Evolutionary conservation across 495 filamentous ascomycete species (phyloP).

Genomic region (Jackrogersella minutella): DNA sequence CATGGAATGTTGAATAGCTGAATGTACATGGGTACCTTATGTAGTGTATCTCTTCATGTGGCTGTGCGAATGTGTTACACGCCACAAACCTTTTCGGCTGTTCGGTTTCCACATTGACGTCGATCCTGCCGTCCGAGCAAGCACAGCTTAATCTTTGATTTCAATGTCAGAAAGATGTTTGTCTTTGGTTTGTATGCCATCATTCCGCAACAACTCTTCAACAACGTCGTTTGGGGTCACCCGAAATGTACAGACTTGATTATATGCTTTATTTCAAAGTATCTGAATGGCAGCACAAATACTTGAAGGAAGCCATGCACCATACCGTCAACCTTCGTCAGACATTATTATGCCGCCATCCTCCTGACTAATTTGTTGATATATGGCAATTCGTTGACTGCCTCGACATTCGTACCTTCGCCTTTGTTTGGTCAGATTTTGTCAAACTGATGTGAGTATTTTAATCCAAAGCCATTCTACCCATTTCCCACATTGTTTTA

Average conservation of each 20-base stretch:
- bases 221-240: background rate
- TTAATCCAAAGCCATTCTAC: background rate
- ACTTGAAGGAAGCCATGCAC: conserved; percentile 14
- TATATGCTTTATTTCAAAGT: background rate
- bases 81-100: conserved; percentile 26
- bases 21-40: background rate
- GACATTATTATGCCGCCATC: conserved; percentile 32
- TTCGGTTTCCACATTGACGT: conserved; percentile 28
- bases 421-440: background rate
- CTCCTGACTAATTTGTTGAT: conserved; percentile 20
- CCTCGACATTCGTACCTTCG: background rate
- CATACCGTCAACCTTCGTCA: conserved; percentile 24
- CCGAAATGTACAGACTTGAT: background rate
- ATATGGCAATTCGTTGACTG: background rate
- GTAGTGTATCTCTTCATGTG: background rate
- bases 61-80: conserved; percentile 27
- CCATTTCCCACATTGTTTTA: background rate
- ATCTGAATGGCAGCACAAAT: conserved; percentile 1
- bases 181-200: conserved; percentile 14
- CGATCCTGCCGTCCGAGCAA: conserved; percentile 18
- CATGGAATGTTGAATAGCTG: background rate
- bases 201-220: conserved; percentile 15
- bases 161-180: conserved; percentile 15
- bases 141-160: conserved; percentile 32
- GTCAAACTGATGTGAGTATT: conserved; percentile 12